Evolutionary conservation across 2,329 filamentous ascomycete species (phyloP), one percentile per base, ranked within the genome.

Genomic region (Dactylonectria estremocensis): DNA sequence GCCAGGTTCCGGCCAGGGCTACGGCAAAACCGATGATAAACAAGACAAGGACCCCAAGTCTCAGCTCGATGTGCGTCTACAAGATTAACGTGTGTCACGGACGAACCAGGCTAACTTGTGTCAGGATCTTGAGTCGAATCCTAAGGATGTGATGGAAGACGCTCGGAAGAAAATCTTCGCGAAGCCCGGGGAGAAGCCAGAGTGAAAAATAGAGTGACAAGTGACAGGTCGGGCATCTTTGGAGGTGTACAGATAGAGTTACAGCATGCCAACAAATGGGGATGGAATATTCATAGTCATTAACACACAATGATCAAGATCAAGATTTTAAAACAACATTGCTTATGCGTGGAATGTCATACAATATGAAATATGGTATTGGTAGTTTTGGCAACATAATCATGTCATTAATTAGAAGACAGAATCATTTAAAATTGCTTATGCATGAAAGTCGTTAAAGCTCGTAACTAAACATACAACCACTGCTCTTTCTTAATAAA

Each of bases 41-140:
- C 24, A 37, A 9, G 16, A 43, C 40, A 43, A 43, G 40, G 82
- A 88, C 46, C 74, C 74, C 77, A 87, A 90, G 80, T 81, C 86
- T 61, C 78, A 88, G 69, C 77, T 89, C 3, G 80, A 88, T 70
- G 88, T 88, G 77, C 63, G 82, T 69, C 5, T 1, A 10, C 22
- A 14, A 14, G 5, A 40, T 11, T 1, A 20, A 14, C 13, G 56
- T n/a, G 2, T 35, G 4, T 28, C 24, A 7, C 24, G 3, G 1
- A 3, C 2, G 14, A 35, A 8, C 2, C 13, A 14, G n/a, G 13
- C 55, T 74, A 22, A 76, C 58, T 0, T 5, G 1, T 20, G 68
- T 3, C 14, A 89, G 85, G 83, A 82, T 63, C 83, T 93, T 43
- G 72, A 81, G 11, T 91, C 89, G 5, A 95, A 95, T 86, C 92